Evolutionary conservation across 192 early-diverging fungal species (phyloP).

Genomic region (Coemansia sp.): DNA sequence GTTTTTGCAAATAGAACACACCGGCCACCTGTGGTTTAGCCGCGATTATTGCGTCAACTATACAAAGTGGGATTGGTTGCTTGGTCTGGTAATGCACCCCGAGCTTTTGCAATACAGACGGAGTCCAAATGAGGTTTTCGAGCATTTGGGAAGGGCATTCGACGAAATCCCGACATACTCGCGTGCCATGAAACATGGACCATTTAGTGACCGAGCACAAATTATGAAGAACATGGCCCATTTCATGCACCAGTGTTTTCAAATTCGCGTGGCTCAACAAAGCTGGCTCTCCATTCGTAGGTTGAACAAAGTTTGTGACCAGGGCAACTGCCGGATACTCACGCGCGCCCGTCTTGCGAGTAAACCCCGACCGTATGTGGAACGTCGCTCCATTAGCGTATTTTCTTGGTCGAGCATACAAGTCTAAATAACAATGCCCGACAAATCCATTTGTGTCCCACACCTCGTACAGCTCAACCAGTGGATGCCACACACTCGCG

Average conservation of each 20-base stretch:
- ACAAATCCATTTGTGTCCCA: slow-evolving; percentile 61
- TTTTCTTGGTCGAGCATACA: slow-evolving; percentile 66
- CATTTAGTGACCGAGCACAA: slow-evolving; percentile 65
- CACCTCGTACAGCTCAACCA: slow-evolving; percentile 68
- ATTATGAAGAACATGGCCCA: slow-evolving; percentile 61
- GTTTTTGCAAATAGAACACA: slow-evolving; percentile 60
- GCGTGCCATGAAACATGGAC: slow-evolving; percentile 65
- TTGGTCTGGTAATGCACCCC: slow-evolving; percentile 64
- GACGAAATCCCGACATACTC: slow-evolving; percentile 70
- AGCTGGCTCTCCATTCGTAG: slow-evolving; percentile 31
- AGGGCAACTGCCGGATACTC: slow-evolving; percentile 59
- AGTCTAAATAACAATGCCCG: slow-evolving; percentile 69
- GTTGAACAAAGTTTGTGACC: slow-evolving; percentile 59
- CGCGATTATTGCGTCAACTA: slow-evolving; percentile 49
- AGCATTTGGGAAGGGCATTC: slow-evolving; percentile 81
- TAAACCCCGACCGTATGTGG: slow-evolving; percentile 63
- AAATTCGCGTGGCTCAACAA: slow-evolving; percentile 73
- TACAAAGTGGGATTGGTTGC: slow-evolving; percentile 63
- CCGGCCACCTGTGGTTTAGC: slow-evolving; percentile 65
- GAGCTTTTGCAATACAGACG: slow-evolving; percentile 40
- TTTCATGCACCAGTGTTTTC: slow-evolving; percentile 73
- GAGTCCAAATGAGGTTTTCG: slow-evolving; percentile 67
- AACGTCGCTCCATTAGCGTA: slow-evolving; percentile 67
- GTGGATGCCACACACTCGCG: slow-evolving; percentile 64
- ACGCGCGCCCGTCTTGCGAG: slow-evolving; percentile 41